Percentiles rank a stretch among this genome's conserved stretches.
These are phyloP conservation scores for Saussurea involucrata DNA, from an alignment of 129 eudicot genomes.

Conservation along the genomic window DNA sequence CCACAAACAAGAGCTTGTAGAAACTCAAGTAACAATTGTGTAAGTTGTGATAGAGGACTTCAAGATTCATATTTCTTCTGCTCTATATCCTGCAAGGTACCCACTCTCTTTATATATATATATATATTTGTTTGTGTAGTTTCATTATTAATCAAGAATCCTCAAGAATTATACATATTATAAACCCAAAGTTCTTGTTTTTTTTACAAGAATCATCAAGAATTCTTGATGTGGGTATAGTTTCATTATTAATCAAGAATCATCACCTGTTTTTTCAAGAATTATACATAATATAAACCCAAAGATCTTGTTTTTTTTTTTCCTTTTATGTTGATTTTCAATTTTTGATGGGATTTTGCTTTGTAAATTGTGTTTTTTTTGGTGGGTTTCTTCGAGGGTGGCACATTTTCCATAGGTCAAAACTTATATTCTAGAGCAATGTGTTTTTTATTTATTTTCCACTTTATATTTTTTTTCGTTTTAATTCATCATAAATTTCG, in stretches of 20 bases:
- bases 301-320: neutral
- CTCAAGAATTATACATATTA: neutral
- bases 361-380: conserved; percentile 34
- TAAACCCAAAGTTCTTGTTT: neutral
- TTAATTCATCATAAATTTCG: neutral
- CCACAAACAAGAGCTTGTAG: conserved; percentile 46
- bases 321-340: neutral
- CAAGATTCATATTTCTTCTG: conserved; percentile 64
- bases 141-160: neutral
- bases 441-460: conserved; percentile 22
- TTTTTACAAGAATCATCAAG: neutral
- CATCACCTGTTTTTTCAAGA: neutral
- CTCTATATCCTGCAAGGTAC: conserved; percentile 87
- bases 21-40: conserved; percentile 41
- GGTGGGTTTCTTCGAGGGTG: conserved; percentile 24
- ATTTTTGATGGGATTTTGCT: conserved; percentile 25
- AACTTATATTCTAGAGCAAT: conserved; percentile 24
- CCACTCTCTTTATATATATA: no score
- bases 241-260: neutral
- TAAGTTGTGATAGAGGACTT: conserved; percentile 61
- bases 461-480: neutral
- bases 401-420: conserved; percentile 38
- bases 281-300: neutral
- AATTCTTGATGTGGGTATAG: neutral
- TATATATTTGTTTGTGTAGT: neutral